These are phyloP conservation scores for Xylaria telfairii DNA, from an alignment of 495 filamentous ascomycete species.

Conservation along the genomic window DNA sequence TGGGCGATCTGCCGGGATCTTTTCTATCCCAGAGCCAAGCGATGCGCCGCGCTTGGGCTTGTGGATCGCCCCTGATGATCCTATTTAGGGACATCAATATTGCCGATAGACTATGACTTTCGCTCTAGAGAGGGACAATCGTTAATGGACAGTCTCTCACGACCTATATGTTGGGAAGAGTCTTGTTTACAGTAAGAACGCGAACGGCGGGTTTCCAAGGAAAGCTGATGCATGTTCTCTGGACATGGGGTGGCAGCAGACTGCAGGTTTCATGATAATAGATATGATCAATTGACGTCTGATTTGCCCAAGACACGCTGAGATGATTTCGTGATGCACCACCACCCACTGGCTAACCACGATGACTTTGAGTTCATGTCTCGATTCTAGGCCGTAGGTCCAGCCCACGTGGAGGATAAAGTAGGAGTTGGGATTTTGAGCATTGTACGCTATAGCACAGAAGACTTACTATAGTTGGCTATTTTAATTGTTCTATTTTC, in stretches of 20 bases:
- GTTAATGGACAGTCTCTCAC: conserved; percentile 6
- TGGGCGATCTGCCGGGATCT: conserved; percentile 18
- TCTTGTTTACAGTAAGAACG: not conserved
- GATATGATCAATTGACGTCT: conserved; percentile 26
- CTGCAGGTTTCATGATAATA: conserved; percentile 24
- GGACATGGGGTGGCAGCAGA: conserved; percentile 14
- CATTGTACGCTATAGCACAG: not conserved
- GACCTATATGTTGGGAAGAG: not conserved
- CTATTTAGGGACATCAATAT: not conserved
- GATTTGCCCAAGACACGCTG: not conserved
- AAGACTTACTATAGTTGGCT: not conserved
- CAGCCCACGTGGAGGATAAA: not conserved
- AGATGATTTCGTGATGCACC: not conserved
- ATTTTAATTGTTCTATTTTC: not conserved
- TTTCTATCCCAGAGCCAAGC: conserved; percentile 3
- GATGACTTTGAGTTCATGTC: not conserved
- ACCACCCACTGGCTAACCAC: too few relatives aligned
- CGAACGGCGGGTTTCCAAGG: conserved; percentile 4
- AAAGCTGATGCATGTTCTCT: conserved; percentile 3
- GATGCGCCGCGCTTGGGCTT: not conserved
- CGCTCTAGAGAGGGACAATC: conserved; percentile 19
- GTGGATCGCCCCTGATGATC: not conserved
- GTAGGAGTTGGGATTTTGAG: not conserved
- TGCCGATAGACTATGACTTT: conserved; percentile 23
- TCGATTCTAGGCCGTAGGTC: not conserved